Evolutionary conservation across 139 green algal genomes (phyloP).

Genomic region (Zygnema cylindricum): DNA sequence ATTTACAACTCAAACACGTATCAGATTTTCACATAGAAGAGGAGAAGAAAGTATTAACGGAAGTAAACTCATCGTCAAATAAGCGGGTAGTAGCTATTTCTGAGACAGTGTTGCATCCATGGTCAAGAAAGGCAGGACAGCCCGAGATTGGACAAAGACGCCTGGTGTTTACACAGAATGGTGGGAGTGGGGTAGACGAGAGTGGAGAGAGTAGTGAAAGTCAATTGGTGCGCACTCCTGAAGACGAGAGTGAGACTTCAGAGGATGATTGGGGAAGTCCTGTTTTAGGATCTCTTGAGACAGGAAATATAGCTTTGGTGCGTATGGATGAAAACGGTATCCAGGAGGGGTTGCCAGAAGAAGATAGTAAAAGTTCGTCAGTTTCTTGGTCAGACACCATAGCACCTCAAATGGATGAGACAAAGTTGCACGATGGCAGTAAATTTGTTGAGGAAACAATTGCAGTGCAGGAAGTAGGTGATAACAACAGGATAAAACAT

Average conservation of each 20-base stretch:
- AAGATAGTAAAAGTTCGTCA: conserved; percentile 2
- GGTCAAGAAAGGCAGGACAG: too few relatives aligned
- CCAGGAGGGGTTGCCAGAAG: not conserved
- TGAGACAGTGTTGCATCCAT: too few relatives aligned
- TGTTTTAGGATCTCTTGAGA: not conserved
- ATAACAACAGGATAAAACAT: not conserved
- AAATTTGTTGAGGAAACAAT: not conserved
- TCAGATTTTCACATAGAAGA: too few relatives aligned
- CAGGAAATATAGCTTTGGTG: conserved; percentile 12
- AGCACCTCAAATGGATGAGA: conserved; percentile 1
- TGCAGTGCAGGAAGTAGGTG: not conserved
- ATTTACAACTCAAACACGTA: too few relatives aligned
- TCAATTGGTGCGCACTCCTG: not conserved
- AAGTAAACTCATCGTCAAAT: too few relatives aligned
- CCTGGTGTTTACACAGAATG: not conserved
- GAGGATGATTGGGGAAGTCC: not conserved
- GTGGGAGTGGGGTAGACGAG: conserved; percentile 32
- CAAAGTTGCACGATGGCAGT: not conserved
- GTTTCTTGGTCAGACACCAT: too few relatives aligned
- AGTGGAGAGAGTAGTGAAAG: not conserved
- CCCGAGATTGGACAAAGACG: too few relatives aligned
- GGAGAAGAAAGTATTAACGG: too few relatives aligned
- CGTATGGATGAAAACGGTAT: not conserved
- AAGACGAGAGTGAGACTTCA: conserved; percentile 4
- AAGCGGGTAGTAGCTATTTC: too few relatives aligned